phyloP scores from a whole-genome alignment of 1,139 yeast genomes.

The Yamadazyma oceani region DNA sequence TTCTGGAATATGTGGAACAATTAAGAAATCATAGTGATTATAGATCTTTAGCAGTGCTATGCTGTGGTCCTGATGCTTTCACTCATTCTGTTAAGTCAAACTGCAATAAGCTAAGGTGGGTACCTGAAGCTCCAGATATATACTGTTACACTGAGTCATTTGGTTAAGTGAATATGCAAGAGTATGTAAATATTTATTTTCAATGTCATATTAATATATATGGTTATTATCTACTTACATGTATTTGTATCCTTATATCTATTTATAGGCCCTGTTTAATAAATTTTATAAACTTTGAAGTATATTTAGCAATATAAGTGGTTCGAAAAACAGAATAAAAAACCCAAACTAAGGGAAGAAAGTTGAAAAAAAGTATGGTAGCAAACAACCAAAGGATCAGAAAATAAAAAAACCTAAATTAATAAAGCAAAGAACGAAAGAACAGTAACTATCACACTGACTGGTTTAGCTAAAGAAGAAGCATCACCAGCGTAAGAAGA shows the following conservation, averaged over 20 bases:
- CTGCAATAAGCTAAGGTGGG: slow-evolving; percentile 30
- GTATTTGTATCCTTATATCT: no score
- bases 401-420: slow-evolving; percentile 2
- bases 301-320: neutral
- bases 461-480: slow-evolving; percentile 7
- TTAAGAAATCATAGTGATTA: slow-evolving; percentile 10
- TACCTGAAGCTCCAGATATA: slow-evolving; percentile 30
- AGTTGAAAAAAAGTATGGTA: slow-evolving; percentile 15
- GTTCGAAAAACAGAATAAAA: slow-evolving; percentile 1
- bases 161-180: slow-evolving; percentile 7
- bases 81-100: slow-evolving; percentile 25
- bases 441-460: slow-evolving; percentile 9
- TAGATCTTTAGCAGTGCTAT: slow-evolving; percentile 33
- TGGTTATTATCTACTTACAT: no score
- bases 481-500: slow-evolving; percentile 1
- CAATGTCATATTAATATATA: no score
- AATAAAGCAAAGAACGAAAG: slow-evolving; percentile 12
- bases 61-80: slow-evolving; percentile 39
- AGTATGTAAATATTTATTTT: no score
- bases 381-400: neutral
- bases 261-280: no score
- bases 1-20: slow-evolving; percentile 9
- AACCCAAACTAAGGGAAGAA: slow-evolving; percentile 7
- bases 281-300: no score
- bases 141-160: slow-evolving; percentile 37